phyloP scores from a whole-genome alignment of 139 green algal genomes.

The Zygnema cylindricum region DNA sequence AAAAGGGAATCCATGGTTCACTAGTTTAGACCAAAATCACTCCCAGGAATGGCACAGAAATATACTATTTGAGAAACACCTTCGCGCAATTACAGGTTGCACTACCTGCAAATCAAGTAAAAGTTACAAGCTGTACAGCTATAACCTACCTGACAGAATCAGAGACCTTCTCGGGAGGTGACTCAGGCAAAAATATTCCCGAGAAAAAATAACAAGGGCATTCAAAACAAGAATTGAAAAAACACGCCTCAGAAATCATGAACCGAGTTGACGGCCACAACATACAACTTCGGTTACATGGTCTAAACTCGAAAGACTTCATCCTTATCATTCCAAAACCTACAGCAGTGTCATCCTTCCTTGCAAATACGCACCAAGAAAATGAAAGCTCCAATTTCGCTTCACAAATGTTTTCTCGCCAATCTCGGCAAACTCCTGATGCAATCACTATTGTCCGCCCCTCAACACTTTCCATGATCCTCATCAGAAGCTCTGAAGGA shows the following conservation, averaged over 20 bases:
- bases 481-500: constrained; percentile 32
- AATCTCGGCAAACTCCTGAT: constrained; percentile 46
- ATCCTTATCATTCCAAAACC: background rate
- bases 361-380: constrained; percentile 20
- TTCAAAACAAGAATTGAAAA: background rate
- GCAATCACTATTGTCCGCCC: constrained; percentile 25
- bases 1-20: no score
- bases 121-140: no score
- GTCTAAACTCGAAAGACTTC: background rate
- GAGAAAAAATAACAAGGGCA: background rate
- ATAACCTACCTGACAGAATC: no score
- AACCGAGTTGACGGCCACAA: no score
- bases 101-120: no score
- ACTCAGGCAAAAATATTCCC: background rate
- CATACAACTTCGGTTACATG: background rate
- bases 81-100: no score
- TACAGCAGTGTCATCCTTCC: background rate
- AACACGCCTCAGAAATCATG: no score
- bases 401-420: background rate
- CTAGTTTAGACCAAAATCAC: no score
- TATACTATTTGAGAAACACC: no score
- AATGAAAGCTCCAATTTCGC: constrained; percentile 39
- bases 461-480: constrained; percentile 28
- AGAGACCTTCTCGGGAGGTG: no score
- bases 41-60: no score